Evolutionary conservation across 768 basidiomycete genomes (phyloP), one percentile per base, ranked within the genome.

Genomic region (Lentinula lateritia): DNA sequence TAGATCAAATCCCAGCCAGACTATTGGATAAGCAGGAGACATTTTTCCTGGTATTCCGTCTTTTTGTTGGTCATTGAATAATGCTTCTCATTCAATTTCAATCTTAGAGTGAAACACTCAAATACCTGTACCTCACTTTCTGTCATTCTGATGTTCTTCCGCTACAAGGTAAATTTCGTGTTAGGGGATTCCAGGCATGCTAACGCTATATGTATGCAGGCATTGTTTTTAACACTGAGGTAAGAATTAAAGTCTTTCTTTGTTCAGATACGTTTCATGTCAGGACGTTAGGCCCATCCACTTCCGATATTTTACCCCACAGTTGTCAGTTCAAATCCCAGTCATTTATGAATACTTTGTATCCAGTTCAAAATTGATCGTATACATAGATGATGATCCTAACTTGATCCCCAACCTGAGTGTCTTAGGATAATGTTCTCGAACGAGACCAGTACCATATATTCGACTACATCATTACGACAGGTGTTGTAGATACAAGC

Each of bases 1-100:
- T 91, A 20, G 85, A 90, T 70, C 72, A 76, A 56, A 69, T 84
- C 7, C 86, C 85, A 5, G 81, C 74, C 13, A 71, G 71, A 66
- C 71, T 75, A 46, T 46, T 41, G 15, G 59, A 60, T 39, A 60
- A 60, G 50, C 46, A 50, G 35, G 59, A 60, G 48, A 60, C 59
- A 39, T 60, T 60, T 28, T 60, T 60, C 36, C 12, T 60, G 59
- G 59, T 60, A 41, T 32, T 35, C 10, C 6, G 35, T 59, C n/a
- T 9, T 48, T 16, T 35, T 15, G 12, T 28, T 2, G 28, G 12
- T n/a, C 6, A 1, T 46, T n/a, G 15, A 34, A 28, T 38, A 32
- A 35, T 9, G 20, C 28, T 32, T 43, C 23, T 23, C 23, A 10
- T 38, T 20, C 28, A 7, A 20, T 12, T 38, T 20, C 28, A 7